Evolutionary conservation across 306 rosid genomes (phyloP), one percentile per base, ranked within the genome.

Genomic region (Vigna trinervia): DNA sequence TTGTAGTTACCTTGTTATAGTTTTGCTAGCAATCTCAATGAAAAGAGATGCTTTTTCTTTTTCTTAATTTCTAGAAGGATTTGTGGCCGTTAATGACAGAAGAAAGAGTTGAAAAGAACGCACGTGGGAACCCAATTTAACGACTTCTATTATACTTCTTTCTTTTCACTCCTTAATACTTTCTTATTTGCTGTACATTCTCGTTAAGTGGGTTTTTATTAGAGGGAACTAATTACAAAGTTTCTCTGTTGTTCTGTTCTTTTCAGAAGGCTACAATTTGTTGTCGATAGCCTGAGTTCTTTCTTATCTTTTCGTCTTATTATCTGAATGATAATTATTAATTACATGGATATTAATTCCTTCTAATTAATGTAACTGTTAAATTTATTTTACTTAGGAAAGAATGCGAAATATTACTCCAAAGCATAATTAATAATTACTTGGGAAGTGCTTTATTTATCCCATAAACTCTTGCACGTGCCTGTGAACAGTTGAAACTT

Each of bases 91-190:
- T 11, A 45, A 6, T 45, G 48, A 11, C 14, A 48, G 72, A 12
- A 71, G 71, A 12, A 39, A 79, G 71, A 76, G 58, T n/a, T 43
- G 84, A 62, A 71, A 61, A 57, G 68, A 30, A 62, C 58, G 53
- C 26, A 69, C 52, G 87, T 80, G 69, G 89, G 89, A 88, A 61
- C 80, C 85, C 53, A 79, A 73, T 30, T 53, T 13, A 50, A 50
- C 20, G 19, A 17, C 46, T 51, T 62, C 48, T 28, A 28, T 28
- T 73, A 69, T 73, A 5, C 45, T 41, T 62, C 54, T 76, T 73
- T 73, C 47, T 71, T 56, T 15, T 61, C 75, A 69, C 81, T 81
- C 78, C 61, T 56, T 12, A 56, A 39, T 39, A 39, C 0, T 6
- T 39, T 39, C 1, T 39, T 6, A 39, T 39, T 39, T 39, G 1